These are phyloP conservation scores for Backusella tarrabulga DNA, from an alignment of 192 early-diverging fungal species.

Conservation along the genomic window DNA sequence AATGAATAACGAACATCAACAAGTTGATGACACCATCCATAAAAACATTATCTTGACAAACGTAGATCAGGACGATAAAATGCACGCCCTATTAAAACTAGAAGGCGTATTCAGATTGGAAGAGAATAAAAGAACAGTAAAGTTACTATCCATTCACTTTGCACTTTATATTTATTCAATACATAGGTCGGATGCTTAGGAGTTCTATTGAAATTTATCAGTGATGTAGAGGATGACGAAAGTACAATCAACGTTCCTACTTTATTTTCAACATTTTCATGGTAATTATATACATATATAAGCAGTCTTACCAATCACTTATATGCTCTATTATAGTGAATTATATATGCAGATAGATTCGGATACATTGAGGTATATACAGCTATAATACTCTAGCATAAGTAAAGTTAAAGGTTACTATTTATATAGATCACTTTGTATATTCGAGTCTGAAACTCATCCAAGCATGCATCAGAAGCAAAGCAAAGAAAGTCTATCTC, in stretches of 20 bases:
- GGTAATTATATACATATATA: slow-evolving; percentile 32
- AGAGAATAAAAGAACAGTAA: background rate
- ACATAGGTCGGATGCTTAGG: slow-evolving; percentile 45
- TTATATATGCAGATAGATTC: slow-evolving; percentile 56
- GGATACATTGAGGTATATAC: slow-evolving; percentile 54
- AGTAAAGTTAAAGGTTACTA: background rate
- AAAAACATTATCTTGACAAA: background rate
- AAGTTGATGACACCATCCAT: background rate
- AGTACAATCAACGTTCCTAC: background rate
- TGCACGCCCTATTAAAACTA: slow-evolving; percentile 4
- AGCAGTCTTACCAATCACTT: background rate
- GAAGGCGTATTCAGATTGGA: background rate
- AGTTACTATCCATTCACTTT: background rate
- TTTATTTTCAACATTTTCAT: slow-evolving; percentile 30
- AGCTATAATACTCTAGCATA: background rate
- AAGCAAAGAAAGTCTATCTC: slow-evolving; percentile 66
- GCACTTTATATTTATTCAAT: background rate
- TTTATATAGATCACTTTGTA: slow-evolving; percentile 67
- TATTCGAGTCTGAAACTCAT: slow-evolving; percentile 75
- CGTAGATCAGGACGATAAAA: background rate
- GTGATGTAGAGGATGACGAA: slow-evolving; percentile 24
- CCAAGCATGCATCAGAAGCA: slow-evolving; percentile 77
- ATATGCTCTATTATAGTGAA: slow-evolving; percentile 27
- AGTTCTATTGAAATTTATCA: slow-evolving; percentile 40
- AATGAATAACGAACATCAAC: background rate